Base-by-base conservation (phyloP, 2,329 filamentous ascomycete genomes). In the Rhynchosporium secalis region DNA sequence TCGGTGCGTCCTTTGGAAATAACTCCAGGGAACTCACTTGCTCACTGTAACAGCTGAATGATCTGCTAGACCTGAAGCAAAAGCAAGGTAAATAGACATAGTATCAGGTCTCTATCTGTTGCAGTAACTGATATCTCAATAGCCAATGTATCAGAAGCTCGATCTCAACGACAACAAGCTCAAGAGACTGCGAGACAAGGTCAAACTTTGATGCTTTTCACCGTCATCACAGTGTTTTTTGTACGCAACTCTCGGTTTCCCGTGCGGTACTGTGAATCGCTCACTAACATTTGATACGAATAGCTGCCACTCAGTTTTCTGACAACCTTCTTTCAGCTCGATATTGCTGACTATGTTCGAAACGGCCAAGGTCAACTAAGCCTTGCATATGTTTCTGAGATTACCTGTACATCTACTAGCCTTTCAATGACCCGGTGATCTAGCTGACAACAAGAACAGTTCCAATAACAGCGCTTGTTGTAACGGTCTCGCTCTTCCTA, bases 201-300 rank as follows among this genome's bases (percentile, higher is more conserved):
- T 8, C 51, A 55, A 38, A 55, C 51, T 3, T 31, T 55, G 51
- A 55, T 55, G 51, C 51, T 55, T 55, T 55, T 55, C 20, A 55
- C 51, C 3, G 51, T 55, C 36, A 55, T 55, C 10, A 55, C 51
- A n/a, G 51, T 55, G 1, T 55, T 55, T 26, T 55, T 55, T 26
- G 51, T 55, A 55, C n/a, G 51, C 29, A 26, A 2, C 15, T 15
- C 9, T 38, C 48, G 1, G 13, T 52, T 8, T 4, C 15, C 3
- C 48, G 20, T 20, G 1, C 15, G 3, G 4, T 4, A 4, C 15
- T 38, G 5, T 2, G 7, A 36, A 29, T 8, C 2, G 20, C 15
- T 33, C 46, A 13, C 47, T 51, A 28, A 51, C 15, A n/a, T 15
- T 33, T 15, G 3, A 31, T 29, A 10, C 31, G 29, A 48, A 48